These are phyloP conservation scores for Cyathus striatus DNA, from an alignment of 768 basidiomycete genomes.

Conservation along the genomic window DNA sequence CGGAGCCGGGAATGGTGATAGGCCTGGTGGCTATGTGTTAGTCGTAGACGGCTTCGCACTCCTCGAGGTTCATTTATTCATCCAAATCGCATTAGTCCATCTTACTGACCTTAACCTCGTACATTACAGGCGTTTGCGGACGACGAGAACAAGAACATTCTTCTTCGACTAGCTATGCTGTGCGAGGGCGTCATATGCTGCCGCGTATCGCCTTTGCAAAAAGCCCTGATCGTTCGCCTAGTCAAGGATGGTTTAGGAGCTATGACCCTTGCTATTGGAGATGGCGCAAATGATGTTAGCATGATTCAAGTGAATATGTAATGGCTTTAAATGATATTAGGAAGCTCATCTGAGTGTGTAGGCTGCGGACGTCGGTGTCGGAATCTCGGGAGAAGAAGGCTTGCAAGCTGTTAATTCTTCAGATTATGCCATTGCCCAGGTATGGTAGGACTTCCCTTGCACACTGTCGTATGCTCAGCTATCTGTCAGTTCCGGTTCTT, in stretches of 20 bases:
- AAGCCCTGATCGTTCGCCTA: constrained; percentile 90
- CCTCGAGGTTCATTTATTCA: constrained; percentile 21
- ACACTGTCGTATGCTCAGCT: too few species aligned
- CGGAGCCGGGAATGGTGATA: constrained; percentile 72
- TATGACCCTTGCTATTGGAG: constrained; percentile 97
- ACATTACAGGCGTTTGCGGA: constrained; percentile 75
- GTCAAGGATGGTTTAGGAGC: constrained; percentile 89
- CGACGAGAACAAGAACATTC: constrained; percentile 63
- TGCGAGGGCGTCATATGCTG: constrained; percentile 98
- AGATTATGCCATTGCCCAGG: constrained; percentile 95
- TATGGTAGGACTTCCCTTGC: too few species aligned
- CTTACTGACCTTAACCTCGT: neutral
- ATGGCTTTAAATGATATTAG: neutral
- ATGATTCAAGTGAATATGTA: constrained; percentile 79
- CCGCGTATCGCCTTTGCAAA: constrained; percentile 95
- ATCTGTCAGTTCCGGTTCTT: constrained; percentile 85
- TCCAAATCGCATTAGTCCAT: neutral
- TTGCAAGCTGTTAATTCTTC: constrained; percentile 96
- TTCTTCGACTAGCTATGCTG: constrained; percentile 76
- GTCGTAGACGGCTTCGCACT: constrained; percentile 76
- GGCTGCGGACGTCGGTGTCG: constrained; percentile 94
- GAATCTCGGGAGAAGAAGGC: constrained; percentile 95
- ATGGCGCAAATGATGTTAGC: constrained; percentile 98
- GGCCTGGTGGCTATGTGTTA: constrained; percentile 84
- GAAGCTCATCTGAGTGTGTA: constrained; percentile 10